These are phyloP conservation scores for Alloteropsis semialata DNA, from an alignment of 176 grass and related monocot species.

Conservation along the genomic window DNA sequence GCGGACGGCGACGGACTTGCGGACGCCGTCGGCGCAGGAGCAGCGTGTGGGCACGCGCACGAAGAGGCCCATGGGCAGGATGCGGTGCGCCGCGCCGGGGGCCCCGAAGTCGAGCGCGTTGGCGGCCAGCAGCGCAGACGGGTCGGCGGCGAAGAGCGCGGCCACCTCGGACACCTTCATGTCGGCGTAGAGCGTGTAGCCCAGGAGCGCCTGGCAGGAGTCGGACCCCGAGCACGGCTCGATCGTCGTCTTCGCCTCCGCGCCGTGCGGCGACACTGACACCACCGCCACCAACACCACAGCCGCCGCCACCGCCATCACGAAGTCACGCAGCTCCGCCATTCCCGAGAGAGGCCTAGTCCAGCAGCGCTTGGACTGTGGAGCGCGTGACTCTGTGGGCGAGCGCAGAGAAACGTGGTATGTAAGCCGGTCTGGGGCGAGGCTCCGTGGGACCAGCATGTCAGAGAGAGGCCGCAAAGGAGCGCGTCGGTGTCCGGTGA, in stretches of 20 bases:
- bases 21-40: slow-evolving; percentile 79
- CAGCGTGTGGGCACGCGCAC: slow-evolving; percentile 67
- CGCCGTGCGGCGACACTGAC: not conserved
- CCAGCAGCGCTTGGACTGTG: not conserved
- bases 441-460: not conserved
- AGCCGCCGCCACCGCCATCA: not conserved
- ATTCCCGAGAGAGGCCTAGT: not conserved
- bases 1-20: slow-evolving; percentile 68
- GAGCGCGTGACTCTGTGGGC: not conserved
- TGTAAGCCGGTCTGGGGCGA: not conserved
- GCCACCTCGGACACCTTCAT: slow-evolving; percentile 93
- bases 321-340: not conserved
- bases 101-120: slow-evolving; percentile 68
- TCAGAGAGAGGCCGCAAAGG: not conserved
- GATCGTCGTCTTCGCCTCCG: slow-evolving; percentile 75
- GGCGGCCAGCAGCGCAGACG: slow-evolving; percentile 54
- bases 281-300: not conserved
- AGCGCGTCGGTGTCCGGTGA: slow-evolving; percentile 11
- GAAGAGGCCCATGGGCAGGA: slow-evolving; percentile 80
- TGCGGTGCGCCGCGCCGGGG: slow-evolving; percentile 55
- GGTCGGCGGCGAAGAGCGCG: slow-evolving; percentile 59
- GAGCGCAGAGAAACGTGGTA: not conserved
- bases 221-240: slow-evolving; percentile 81
- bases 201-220: slow-evolving; percentile 66
- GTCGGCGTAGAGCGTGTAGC: slow-evolving; percentile 95